phyloP scores from a whole-genome alignment of 805 yeast genomes.

The Candida germanica region DNA sequence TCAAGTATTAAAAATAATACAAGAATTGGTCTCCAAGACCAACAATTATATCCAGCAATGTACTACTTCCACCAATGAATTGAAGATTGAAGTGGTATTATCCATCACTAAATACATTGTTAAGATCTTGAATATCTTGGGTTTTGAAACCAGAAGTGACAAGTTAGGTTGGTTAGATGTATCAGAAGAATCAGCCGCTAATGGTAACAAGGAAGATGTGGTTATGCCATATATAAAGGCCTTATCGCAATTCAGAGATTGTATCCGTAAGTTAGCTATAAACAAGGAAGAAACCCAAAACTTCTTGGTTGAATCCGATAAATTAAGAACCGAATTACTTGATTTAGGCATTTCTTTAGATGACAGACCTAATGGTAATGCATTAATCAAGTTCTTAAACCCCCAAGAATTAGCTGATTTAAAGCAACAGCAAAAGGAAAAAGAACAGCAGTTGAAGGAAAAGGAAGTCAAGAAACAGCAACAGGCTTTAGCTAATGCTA shows the following conservation, averaged over 20 bases:
- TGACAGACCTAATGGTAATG: conserved; percentile 79
- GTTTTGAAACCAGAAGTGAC: conserved; percentile 70
- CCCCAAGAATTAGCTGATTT: conserved; percentile 67
- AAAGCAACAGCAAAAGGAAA: conserved; percentile 56
- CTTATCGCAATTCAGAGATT: conserved; percentile 77
- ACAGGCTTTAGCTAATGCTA: conserved; percentile 49
- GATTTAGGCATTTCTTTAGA: conserved; percentile 81
- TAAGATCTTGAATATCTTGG: conserved; percentile 66
- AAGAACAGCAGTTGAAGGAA: conserved; percentile 54
- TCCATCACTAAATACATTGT: conserved; percentile 69
- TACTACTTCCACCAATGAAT: conserved; percentile 39
- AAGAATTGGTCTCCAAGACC: conserved; percentile 65
- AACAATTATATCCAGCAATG: conserved; percentile 66
- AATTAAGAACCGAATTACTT: conserved; percentile 66
- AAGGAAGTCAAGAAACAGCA: conserved; percentile 58
- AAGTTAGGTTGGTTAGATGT: conserved; percentile 75
- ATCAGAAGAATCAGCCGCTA: conserved; percentile 14
- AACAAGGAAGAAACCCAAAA: conserved; percentile 46
- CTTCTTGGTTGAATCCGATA: conserved; percentile 70
- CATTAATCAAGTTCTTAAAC: conserved; percentile 78
- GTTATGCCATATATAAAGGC: conserved; percentile 79
- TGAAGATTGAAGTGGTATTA: conserved; percentile 63
- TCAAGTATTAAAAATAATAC: conserved; percentile 58
- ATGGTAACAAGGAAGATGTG: conserved; percentile 53
- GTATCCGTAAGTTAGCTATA: conserved; percentile 73